Evolutionary conservation across 2,329 filamentous ascomycete genomes (phyloP).

Genomic region (Pseudogymnoascus sp.): DNA sequence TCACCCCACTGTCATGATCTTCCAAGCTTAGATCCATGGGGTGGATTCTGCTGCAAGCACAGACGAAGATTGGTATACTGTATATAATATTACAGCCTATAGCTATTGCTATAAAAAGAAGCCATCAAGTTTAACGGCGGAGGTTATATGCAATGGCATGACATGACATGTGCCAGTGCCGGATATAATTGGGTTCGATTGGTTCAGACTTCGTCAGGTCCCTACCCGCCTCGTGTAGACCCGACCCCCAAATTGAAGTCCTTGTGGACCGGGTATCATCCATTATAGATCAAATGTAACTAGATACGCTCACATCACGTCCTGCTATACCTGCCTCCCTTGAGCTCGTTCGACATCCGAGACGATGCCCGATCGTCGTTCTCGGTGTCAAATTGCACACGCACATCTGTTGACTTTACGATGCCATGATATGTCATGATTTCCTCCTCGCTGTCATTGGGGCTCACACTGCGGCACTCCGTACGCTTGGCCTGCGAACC

Average conservation of each 20-base stretch:
- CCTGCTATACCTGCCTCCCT: not conserved
- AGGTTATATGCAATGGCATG: not conserved
- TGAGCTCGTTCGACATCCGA: not conserved
- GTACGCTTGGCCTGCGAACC: constrained; percentile 16
- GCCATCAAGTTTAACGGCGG: not conserved
- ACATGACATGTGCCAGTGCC: not conserved
- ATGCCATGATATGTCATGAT: constrained; percentile 36
- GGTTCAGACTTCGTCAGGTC: not conserved
- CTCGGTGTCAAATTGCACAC: constrained; percentile 12
- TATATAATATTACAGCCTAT: not conserved
- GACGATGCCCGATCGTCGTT: constrained; percentile 1
- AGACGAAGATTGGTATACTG: not conserved
- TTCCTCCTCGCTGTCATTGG: constrained; percentile 32
- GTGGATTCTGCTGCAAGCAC: too few relatives aligned
- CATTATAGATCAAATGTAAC: not conserved
- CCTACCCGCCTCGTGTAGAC: not conserved
- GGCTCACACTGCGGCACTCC: constrained; percentile 29
- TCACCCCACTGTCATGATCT: not conserved
- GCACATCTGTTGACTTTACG: constrained; percentile 31
- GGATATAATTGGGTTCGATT: not conserved
- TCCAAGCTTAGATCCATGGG: not conserved
- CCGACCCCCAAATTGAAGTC: not conserved
- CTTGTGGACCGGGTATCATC: not conserved
- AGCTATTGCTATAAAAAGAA: not conserved
- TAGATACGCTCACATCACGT: not conserved